These are phyloP conservation scores for Spiraea crenata DNA, from an alignment of 331 rosid species.

Conservation along the genomic window DNA sequence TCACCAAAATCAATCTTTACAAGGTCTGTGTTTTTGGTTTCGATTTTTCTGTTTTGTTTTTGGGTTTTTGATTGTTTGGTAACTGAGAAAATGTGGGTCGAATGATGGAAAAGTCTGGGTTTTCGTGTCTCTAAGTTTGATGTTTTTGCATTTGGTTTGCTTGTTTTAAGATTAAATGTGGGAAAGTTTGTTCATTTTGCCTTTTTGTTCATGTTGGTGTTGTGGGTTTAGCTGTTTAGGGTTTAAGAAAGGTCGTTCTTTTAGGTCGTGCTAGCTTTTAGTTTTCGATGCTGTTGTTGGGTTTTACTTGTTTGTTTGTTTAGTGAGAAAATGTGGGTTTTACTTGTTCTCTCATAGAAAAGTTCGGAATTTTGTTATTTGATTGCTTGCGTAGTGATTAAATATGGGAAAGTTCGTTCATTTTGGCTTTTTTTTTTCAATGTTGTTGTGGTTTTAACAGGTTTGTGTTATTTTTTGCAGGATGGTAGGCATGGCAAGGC, in stretches of 20 bases:
- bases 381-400: neutral
- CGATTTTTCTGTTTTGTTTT: neutral
- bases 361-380: neutral
- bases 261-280: neutral
- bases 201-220: neutral
- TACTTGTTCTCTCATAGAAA: no score
- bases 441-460: slow-evolving; percentile 7
- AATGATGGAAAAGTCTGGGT: neutral
- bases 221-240: slow-evolving; percentile 21
- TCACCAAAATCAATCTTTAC: slow-evolving; percentile 88
- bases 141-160: neutral
- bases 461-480: slow-evolving; percentile 33
- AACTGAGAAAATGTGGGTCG: neutral
- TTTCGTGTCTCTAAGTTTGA: neutral
- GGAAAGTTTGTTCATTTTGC: neutral
- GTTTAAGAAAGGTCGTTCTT: neutral
- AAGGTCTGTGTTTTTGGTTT: slow-evolving; percentile 49
- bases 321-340: neutral
- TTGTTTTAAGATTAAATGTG: neutral
- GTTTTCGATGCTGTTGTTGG: neutral
- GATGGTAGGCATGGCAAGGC: slow-evolving; percentile 91
- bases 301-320: neutral
- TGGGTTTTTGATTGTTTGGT: neutral
- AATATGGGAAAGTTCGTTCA: neutral
- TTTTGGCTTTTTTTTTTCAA: no score